Evolutionary conservation across 371 early-diverging fungal genomes (phyloP).

Genomic region (Rhizomucor pusillus): DNA sequence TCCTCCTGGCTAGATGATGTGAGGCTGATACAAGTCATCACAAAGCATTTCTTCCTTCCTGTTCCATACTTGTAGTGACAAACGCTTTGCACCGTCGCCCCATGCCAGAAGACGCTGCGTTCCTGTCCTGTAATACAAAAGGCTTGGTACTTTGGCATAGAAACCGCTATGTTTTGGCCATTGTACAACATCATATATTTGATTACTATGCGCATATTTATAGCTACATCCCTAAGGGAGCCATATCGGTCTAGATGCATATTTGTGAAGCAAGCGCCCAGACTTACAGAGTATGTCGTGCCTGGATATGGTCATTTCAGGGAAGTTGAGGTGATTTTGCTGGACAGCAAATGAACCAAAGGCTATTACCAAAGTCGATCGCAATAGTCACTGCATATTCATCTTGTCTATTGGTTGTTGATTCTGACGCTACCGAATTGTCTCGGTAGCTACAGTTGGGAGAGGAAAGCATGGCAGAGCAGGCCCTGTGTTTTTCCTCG

Average conservation of each 20-base stretch:
- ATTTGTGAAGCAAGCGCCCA: not conserved
- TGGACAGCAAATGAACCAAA: not conserved
- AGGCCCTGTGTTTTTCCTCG: too few relatives aligned
- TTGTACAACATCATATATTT: slow-evolving; percentile 20
- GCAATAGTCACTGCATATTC: slow-evolving; percentile 2
- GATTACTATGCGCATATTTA: slow-evolving; percentile 13
- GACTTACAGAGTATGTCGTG: slow-evolving; percentile 4
- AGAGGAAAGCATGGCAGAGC: too few relatives aligned
- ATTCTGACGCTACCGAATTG: too few relatives aligned
- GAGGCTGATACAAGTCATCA: not conserved
- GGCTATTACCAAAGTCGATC: slow-evolving; percentile 1
- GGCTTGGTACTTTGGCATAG: slow-evolving; percentile 28
- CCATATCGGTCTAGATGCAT: not conserved
- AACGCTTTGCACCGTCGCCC: slow-evolving; percentile 49
- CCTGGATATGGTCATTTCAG: slow-evolving; percentile 3
- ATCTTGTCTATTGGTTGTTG: not conserved
- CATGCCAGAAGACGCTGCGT: slow-evolving; percentile 30
- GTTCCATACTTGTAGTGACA: slow-evolving; percentile 32
- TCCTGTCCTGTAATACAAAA: slow-evolving; percentile 18
- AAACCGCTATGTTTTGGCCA: slow-evolving; percentile 28
- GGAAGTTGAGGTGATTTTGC: not conserved
- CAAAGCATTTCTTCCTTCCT: not conserved
- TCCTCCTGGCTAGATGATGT: slow-evolving; percentile 16
- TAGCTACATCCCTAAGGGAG: slow-evolving; percentile 25
- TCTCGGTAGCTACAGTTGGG: too few relatives aligned